Percentiles rank a stretch among this genome's conserved stretches.
phyloP scores from a whole-genome alignment of 495 filamentous ascomycete genomes.

The Penicillium soppii region DNA sequence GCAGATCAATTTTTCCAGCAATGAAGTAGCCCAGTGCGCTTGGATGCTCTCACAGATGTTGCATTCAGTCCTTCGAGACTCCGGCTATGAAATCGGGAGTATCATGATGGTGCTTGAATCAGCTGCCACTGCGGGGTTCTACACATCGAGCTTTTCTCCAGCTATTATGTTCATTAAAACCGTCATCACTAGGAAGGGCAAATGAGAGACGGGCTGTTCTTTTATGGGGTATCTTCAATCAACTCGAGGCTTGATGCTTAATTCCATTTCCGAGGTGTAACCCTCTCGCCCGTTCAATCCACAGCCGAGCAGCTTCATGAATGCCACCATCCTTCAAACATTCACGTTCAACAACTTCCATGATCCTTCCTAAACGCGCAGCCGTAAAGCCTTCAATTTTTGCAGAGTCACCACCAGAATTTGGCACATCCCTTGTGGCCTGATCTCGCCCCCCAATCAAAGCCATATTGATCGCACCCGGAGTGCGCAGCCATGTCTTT shows the following conservation, averaged over 20 bases:
- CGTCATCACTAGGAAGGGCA: no score
- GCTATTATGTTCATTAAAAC: no score
- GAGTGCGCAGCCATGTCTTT: conserved; percentile 78
- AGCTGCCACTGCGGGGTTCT: no score
- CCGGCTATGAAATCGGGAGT: no score
- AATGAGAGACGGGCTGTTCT: conserved; percentile 17
- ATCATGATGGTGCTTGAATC: no score
- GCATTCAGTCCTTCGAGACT: no score
- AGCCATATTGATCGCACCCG: conserved; percentile 83
- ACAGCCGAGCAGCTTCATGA: conserved; percentile 34
- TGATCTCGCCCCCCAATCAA: conserved; percentile 60
- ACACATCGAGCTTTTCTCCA: no score
- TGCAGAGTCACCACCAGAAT: background rate
- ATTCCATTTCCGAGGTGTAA: conserved; percentile 25
- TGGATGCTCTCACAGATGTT: no score
- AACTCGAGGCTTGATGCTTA: background rate
- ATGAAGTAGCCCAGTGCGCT: no score
- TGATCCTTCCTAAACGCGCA: conserved; percentile 16
- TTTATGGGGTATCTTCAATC: conserved; percentile 12
- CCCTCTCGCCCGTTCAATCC: conserved; percentile 45
- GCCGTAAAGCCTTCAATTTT: background rate
- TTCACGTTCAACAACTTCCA: conserved; percentile 39
- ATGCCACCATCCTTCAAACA: conserved; percentile 40
- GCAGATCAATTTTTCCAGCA: no score
- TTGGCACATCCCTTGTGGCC: conserved; percentile 18